Conservation (phyloP, 192 early-diverging fungal genomes). For the Backusella macrospora region DNA sequence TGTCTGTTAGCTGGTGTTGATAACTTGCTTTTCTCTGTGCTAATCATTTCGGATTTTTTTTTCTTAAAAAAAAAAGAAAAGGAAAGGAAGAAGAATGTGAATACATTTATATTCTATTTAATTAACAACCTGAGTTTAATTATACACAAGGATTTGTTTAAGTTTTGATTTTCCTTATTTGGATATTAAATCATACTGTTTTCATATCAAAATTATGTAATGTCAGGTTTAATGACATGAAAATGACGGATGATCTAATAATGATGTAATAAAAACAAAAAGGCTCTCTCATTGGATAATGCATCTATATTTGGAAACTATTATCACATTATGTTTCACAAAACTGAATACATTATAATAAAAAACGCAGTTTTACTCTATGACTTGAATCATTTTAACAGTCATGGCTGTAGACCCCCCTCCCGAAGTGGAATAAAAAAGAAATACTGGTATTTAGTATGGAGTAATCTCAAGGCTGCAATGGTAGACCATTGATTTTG, state of each 20-base stretch:
- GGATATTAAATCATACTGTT: background rate
- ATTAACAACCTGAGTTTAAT: slow-evolving; percentile 5
- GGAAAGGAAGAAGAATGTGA: background rate
- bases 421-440: too few relatives aligned
- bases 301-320: too few relatives aligned
- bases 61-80: background rate
- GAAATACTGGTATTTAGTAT: slow-evolving; percentile 38
- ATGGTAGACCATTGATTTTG: background rate
- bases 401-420: too few relatives aligned
- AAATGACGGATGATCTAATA: background rate
- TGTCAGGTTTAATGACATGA: slow-evolving; percentile 7
- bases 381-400: too few relatives aligned
- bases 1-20: background rate
- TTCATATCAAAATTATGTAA: background rate
- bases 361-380: too few relatives aligned
- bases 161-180: background rate
- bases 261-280: background rate
- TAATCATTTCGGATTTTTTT: background rate
- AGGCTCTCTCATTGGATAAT: too few relatives aligned
- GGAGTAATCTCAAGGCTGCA: background rate
- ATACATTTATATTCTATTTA: background rate
- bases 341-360: too few relatives aligned
- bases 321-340: too few relatives aligned
- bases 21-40: background rate
- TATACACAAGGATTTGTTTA: background rate